Base-by-base conservation (phyloP, 116 monocot genomes). In the Posidonia oceanica region DNA sequence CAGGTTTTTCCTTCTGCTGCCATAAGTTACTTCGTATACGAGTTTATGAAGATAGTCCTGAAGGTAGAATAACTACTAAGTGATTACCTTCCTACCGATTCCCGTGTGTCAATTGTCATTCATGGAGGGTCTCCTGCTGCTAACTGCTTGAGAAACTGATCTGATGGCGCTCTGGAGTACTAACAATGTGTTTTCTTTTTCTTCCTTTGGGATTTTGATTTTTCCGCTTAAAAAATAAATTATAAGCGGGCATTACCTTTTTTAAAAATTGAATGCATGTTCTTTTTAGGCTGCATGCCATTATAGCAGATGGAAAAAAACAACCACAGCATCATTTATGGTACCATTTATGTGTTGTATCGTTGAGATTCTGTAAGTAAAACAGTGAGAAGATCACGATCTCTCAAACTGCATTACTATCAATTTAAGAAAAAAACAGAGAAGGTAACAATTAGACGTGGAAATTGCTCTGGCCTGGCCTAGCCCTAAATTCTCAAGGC, bases 1-100 rank as follows among this genome's bases (percentile, higher is more conserved):
- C 78, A 94, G 94, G 94, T 94, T 60, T 64, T 94, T 29, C 94
- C 94, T 14, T 94, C 94, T 54, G 94, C 94, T 39, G 80, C 90
- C 36, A 90, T 90, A 61, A 94, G 90, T 68, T 94, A 90, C 68
- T 94, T 94, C 20, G 84, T 94, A 15, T 94, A 94, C 21, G 94
- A 94, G 73, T 85, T 83, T 68, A 94, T 94, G 94, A 94, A 94
- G 85, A 85, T 90, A 73, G 82, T 87, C 21, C 72, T 94, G 51
- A 75, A 90, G 80, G 94, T 94, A 23, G 87, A 94, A 71, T 94
- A 76, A 85, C 7, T 14, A 48, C 58, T 18, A 59, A 37, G 20
- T 54, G 54, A 52, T 36, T 29, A 52, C 38, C 18, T 66, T 48
- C 12, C 0, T 16, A 7, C 64, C 6, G 8, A 48, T 48, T 48